A percentile compares a stretch with the other conserved stretches of the same genome.
These are phyloP conservation scores for Aegle marmelos DNA, from an alignment of 345 rosid genomes.

Conservation along the genomic window DNA sequence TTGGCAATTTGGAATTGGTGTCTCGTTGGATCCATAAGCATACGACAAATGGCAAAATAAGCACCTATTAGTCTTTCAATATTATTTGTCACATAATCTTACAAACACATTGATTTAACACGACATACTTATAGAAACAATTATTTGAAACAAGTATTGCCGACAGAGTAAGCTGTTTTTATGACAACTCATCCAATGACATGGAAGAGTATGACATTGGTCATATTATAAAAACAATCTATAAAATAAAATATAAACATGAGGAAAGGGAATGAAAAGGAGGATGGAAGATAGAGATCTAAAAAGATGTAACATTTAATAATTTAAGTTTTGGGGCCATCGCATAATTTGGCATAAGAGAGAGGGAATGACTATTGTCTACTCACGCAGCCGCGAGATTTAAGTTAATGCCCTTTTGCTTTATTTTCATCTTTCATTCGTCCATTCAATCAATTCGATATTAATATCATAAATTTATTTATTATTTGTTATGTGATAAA, in stretches of 20 bases:
- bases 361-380: background rate
- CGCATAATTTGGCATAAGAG: background rate
- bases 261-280: background rate
- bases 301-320: slow-evolving; percentile 1
- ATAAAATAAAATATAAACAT: background rate
- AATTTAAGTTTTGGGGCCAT: background rate
- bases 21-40: background rate
- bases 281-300: background rate
- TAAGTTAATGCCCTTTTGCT: background rate
- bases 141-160: slow-evolving; percentile 15
- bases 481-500: slow-evolving; percentile 12
- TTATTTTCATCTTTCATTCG: background rate
- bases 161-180: slow-evolving; percentile 14
- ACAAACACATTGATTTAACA: slow-evolving; percentile 4
- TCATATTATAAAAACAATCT: background rate
- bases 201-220: background rate
- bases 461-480: background rate
- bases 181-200: background rate
- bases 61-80: slow-evolving; percentile 13
- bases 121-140: background rate
- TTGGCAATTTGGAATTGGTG: background rate
- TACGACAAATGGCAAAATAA: slow-evolving; percentile 18
- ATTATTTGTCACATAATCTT: background rate
- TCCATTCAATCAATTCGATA: background rate
- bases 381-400: background rate